A percentile compares a stretch with the other conserved stretches of the same genome.
Evolutionary conservation across 345 rosid species (phyloP).

Genomic region (Corchorus capsularis): DNA sequence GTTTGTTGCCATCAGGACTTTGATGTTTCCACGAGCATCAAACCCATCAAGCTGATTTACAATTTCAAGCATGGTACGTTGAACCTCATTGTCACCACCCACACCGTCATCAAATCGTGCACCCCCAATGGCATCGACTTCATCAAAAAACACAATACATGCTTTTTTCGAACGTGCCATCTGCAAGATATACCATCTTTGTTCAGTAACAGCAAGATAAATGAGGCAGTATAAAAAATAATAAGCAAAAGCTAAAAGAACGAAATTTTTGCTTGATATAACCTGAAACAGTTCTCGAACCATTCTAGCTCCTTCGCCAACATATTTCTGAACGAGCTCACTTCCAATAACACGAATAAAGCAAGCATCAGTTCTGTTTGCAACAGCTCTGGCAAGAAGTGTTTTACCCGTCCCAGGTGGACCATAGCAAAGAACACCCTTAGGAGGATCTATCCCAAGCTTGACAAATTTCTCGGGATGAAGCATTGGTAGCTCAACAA

Average conservation of each 20-base stretch:
- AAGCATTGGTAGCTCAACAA: conserved; percentile 27
- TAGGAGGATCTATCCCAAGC: conserved; percentile 99
- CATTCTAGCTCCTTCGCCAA: conserved; percentile 92
- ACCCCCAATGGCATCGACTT: conserved; percentile 90
- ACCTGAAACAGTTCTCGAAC: conserved; percentile 71
- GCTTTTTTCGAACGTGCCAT: conserved; percentile 93
- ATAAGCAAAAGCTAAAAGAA: not conserved
- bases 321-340: conserved; percentile 85
- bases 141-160: conserved; percentile 85
- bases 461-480: conserved; percentile 78
- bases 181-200: conserved; percentile 26
- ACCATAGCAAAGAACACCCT: conserved; percentile 98
- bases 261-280: conserved; percentile 10
- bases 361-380: conserved; percentile 77
- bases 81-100: conserved; percentile 89
- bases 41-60: conserved; percentile 89
- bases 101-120: conserved; percentile 90
- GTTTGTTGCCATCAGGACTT: conserved; percentile 94
- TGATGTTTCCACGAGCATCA: conserved; percentile 71
- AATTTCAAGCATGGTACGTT: conserved; percentile 85
- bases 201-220: not conserved
- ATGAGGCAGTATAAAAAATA: not conserved
- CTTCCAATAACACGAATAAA: conserved; percentile 29
- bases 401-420: conserved; percentile 42
- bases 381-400: conserved; percentile 72